These are phyloP conservation scores for Oryza australiensis DNA, from an alignment of 176 grass and related monocot species.

Conservation along the genomic window DNA sequence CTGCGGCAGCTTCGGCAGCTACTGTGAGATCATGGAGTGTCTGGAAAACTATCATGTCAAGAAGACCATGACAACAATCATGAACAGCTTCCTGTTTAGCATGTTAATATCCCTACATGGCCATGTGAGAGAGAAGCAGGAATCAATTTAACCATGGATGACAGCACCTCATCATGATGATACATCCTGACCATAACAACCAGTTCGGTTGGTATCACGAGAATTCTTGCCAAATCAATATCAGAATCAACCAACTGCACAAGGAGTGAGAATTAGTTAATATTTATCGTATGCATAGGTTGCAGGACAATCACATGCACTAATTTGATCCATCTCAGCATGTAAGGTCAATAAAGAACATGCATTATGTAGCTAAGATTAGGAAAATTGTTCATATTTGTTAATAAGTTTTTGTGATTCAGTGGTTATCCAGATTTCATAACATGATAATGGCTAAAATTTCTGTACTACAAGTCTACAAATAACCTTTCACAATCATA, in stretches of 20 bases:
- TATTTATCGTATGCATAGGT: not conserved
- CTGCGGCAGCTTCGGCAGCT: not conserved
- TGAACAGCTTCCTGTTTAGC: not conserved
- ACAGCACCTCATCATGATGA: not conserved
- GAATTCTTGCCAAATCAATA: not conserved
- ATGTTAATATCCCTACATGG: not conserved
- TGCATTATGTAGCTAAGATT: not conserved
- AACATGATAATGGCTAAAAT: constrained; percentile 13
- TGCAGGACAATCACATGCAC: not conserved
- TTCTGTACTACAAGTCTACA: not conserved
- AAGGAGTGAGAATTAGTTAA: not conserved
- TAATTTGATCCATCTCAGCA: not conserved
- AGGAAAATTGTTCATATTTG: not conserved
- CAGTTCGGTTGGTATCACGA: not conserved
- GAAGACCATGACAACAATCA: constrained; percentile 10
- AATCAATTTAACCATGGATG: constrained; percentile 16
- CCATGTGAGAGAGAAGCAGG: constrained; percentile 31
- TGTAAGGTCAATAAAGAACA: not conserved
- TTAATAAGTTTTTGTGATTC: not conserved
- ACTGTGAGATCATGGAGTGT: constrained; percentile 9
- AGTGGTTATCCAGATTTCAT: not conserved
- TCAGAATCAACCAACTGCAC: not conserved
- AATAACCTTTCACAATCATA: not conserved
- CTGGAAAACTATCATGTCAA: constrained; percentile 4
- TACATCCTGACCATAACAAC: not conserved